phyloP scores from a whole-genome alignment of 2,329 filamentous ascomycete species.

The Xylaria sp. region DNA sequence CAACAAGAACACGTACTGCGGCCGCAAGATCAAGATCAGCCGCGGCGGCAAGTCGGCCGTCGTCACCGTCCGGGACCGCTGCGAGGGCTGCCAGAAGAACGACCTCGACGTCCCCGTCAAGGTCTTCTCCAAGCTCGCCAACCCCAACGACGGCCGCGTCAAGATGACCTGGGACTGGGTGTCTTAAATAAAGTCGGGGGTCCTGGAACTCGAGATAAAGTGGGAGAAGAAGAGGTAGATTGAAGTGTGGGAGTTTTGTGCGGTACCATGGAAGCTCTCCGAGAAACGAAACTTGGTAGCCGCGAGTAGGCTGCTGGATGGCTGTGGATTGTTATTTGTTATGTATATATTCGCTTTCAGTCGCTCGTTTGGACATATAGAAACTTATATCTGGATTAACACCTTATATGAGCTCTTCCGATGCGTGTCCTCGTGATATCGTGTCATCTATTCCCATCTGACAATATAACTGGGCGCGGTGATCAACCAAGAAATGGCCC shows the following conservation, averaged over 20 bases:
- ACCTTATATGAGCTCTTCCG: neutral
- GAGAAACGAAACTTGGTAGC: neutral
- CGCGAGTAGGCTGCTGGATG: conserved; percentile 11
- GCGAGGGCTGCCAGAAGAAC: conserved; percentile 28
- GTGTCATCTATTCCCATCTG: neutral
- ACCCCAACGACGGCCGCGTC: conserved; percentile 28
- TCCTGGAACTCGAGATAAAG: neutral
- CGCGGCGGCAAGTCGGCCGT: conserved; percentile 19
- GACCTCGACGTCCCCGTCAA: conserved; percentile 37
- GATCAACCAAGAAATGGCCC: too few relatives aligned
- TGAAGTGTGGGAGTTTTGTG: neutral
- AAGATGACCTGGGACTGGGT: conserved; percentile 36
- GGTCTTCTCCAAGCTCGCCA: conserved; percentile 35
- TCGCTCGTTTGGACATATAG: conserved; percentile 26
- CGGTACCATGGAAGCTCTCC: neutral
- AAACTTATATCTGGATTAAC: neutral
- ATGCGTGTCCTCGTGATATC: neutral
- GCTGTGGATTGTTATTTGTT: conserved; percentile 16
- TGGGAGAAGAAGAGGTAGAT: neutral
- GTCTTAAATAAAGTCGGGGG: neutral
- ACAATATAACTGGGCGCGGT: neutral
- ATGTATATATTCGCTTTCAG: conserved; percentile 29
- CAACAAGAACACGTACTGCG: conserved; percentile 39
- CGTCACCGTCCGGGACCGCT: conserved; percentile 39
- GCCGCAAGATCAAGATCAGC: conserved; percentile 35